Evolutionary conservation across 2,329 filamentous ascomycete genomes (phyloP), one percentile per base, ranked within the genome.

Genomic region (Aspergillus tamarii): DNA sequence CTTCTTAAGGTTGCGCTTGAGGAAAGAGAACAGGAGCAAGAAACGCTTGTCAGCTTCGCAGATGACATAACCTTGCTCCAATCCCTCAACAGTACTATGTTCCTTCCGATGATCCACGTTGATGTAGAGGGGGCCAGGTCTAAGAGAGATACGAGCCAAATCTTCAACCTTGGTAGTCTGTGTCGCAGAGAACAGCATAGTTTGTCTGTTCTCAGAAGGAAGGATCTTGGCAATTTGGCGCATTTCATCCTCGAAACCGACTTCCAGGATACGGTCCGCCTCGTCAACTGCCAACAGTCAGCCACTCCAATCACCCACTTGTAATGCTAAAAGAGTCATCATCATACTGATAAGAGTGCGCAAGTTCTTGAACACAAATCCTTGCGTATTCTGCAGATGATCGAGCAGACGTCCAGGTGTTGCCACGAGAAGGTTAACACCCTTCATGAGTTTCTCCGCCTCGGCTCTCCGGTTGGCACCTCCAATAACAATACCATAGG

Each of bases 131-230:
- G 95, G 95, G 2, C 94, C 94, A 0, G 93, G 90, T 41, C 93
- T 88, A 55, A 99, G 85, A 5, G 95, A 99, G 75, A 99, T 96
- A 67, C 95, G 87, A 1, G 95, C 95, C 60, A 99, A 85, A 79
- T 99, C 95, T 80, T 98, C 94, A 70, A 99, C 95, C 82, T 99
- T 98, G 61, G 94, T 98, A 3, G 95, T 99, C 80, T 98, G 95
- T 5, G 95, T 99, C 16, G 95, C 95, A 16, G 93, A 97, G 84
- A 99, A 99, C n/a, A 99, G 87, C 90, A 96, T 95, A 0, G 94
- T 97, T 80, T 98, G 94, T 64, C 95, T 85, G 69, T 94, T 88
- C 63, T 96, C 89, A 70, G 90, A 91, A 54, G 94, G 92, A 21
- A 98, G 83, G 61, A 98, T 95, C 84, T 96, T 96, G 79, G 98